Percentiles rank a stretch among this genome's conserved stretches.
phyloP scores from a whole-genome alignment of 345 rosid species.

The Citrus medica region DNA sequence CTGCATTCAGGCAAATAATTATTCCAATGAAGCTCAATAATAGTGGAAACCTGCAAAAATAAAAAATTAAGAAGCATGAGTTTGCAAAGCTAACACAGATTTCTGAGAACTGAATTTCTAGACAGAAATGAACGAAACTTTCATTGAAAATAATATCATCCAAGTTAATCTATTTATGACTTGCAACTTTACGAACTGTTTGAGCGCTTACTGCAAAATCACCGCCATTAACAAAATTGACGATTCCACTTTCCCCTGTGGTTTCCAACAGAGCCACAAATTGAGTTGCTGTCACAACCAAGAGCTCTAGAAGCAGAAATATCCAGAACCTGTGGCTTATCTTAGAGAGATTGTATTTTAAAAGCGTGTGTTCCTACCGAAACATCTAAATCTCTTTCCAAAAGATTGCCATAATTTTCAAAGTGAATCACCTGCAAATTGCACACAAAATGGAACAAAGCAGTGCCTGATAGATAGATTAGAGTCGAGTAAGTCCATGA shows the following conservation, averaged over 20 bases:
- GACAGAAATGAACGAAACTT: neutral
- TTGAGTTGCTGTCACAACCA: slow-evolving; percentile 28
- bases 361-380: slow-evolving; percentile 22
- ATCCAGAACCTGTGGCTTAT: slow-evolving; percentile 39
- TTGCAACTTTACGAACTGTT: neutral
- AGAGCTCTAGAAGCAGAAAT: slow-evolving; percentile 27
- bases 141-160: neutral
- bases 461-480: slow-evolving; percentile 28
- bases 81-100: neutral
- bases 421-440: slow-evolving; percentile 35
- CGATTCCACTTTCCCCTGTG: slow-evolving; percentile 14
- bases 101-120: neutral
- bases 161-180: neutral
- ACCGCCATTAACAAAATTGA: slow-evolving; percentile 31
- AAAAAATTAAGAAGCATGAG: neutral
- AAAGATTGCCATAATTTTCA: slow-evolving; percentile 34
- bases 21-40: slow-evolving; percentile 36
- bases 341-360: slow-evolving; percentile 30
- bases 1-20: slow-evolving; percentile 28
- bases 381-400: slow-evolving; percentile 34
- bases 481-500: slow-evolving; percentile 28
- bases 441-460: slow-evolving; percentile 32
- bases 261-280: slow-evolving; percentile 30
- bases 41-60: slow-evolving; percentile 23
- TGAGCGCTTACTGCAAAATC: slow-evolving; percentile 28